Evolutionary conservation across 2,329 filamentous ascomycete genomes (phyloP), one percentile per base, ranked within the genome.

Genomic region (Samsoniella hepiali): DNA sequence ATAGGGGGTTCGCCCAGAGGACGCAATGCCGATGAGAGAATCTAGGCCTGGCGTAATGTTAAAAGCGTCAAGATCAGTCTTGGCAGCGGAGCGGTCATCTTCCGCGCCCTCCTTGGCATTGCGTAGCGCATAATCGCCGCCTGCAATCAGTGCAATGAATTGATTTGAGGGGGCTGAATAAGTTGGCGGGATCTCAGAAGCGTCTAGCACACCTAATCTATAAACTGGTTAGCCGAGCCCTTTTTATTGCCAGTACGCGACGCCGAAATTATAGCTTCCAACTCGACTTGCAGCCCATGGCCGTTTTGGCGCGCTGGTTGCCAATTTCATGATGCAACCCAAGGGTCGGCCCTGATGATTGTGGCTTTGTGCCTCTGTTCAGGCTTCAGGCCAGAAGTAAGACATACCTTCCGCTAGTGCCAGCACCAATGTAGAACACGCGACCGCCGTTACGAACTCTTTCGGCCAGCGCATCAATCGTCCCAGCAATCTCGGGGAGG

Each of bases 1-100:
- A 63, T 78, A 79, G 0, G 77, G 78, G 0, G 78, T 79, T 8
- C 78, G 72, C 1, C 77, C 77, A 0, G 76, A 79, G 7, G 76
- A 77, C 2, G 78, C 76, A 47, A 80, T 79, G 3, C 77, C 77
- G 31, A 79, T 73, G 9, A 79, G 57, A 10, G 72, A 75, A 65
- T 79, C 77, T 1, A 74, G 65, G 2, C 68, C 66, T 0, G 71
- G 69, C 29, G 72, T 50, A 6, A 77, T 67, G 6, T 71, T 53
- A 1, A 76, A 64, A 3, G 67, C 61, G n/a, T 66, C 63, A 17
- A 79, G 67, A 42, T 77, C 73, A 8, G 64, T 64, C 29, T 69
- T 67, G 4, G 72, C 77, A 10, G 70, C 70, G 40, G 69, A 63
- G 11, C 69, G 63, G 58, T 72, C 70, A 63, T 80, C 77, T 63